Evolutionary conservation across 176 grass and related monocot genomes (phyloP).

Genomic region (Phoenix dactylifera): DNA sequence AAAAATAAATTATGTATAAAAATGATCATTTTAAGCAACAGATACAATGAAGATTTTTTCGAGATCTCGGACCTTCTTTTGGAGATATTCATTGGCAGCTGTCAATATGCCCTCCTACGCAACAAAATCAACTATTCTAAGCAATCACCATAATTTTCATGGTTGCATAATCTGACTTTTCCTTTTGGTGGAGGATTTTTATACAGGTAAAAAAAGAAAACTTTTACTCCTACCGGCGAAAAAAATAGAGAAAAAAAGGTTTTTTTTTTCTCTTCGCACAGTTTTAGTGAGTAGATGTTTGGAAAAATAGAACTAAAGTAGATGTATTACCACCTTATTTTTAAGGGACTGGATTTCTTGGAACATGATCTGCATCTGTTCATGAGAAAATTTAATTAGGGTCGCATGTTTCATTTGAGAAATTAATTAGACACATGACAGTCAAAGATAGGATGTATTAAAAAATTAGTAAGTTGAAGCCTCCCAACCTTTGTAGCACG

Average conservation of each 20-base stretch:
- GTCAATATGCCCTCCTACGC: slow-evolving; percentile 77
- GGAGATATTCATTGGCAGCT: slow-evolving; percentile 77
- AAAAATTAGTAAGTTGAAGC: background rate
- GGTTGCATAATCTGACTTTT: no score
- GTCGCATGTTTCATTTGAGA: background rate
- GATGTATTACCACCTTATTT: slow-evolving; percentile 32
- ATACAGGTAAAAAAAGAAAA: no score
- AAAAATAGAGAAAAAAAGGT: no score
- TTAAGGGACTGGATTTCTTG: slow-evolving; percentile 37
- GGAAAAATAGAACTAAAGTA: background rate
- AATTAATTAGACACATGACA: no score
- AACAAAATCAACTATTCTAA: slow-evolving; percentile 7
- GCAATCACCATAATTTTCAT: no score
- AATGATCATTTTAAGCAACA: no score
- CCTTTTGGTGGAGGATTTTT: no score
- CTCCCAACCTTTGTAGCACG: slow-evolving; percentile 25
- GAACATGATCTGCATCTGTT: slow-evolving; percentile 41
- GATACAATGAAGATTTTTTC: no score
- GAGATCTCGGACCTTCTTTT: slow-evolving; percentile 41
- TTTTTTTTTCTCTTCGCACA: no score
- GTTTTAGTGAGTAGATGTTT: background rate
- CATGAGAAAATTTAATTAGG: slow-evolving; percentile 1
- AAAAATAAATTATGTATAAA: no score
- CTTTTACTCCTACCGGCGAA: no score
- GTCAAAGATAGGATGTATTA: no score